Percentiles rank a stretch among this genome's conserved stretches.
Conservation (phyloP, 2,329 filamentous ascomycete species). For the Xylaria sp. region DNA sequence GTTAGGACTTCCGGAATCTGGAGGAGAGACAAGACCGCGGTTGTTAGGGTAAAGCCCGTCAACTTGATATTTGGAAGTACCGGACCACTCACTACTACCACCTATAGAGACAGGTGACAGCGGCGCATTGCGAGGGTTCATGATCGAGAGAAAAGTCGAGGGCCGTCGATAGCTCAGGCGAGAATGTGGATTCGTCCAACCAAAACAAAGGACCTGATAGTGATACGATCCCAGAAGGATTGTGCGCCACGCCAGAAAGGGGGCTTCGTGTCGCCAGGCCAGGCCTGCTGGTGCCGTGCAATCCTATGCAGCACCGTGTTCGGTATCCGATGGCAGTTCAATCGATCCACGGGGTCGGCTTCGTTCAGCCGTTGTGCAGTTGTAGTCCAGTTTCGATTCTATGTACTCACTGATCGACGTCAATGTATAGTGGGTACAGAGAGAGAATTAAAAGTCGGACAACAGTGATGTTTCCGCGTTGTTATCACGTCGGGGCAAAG, state of each 20-base stretch:
- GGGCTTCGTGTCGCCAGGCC: conserved; percentile 33
- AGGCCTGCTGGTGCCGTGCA: conserved; percentile 26
- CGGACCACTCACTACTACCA: conserved; percentile 86
- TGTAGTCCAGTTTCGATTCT: background rate
- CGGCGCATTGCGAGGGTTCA: conserved; percentile 80
- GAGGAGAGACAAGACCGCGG: conserved; percentile 74
- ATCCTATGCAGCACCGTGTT: conserved; percentile 26
- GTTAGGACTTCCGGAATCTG: conserved; percentile 72
- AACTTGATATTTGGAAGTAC: conserved; percentile 73
- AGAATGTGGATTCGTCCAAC: conserved; percentile 35
- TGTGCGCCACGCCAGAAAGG: conserved; percentile 37
- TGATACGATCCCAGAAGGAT: conserved; percentile 34
- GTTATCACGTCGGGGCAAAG: conserved; percentile 2
- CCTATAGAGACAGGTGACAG: conserved; percentile 85
- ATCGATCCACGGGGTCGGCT: conserved; percentile 15
- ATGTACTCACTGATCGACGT: background rate
- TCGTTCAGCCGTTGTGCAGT: conserved; percentile 8
- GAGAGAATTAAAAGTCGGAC: conserved; percentile 1
- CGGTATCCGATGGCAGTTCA: conserved; percentile 25
- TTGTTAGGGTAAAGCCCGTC: conserved; percentile 64
- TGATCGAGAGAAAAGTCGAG: conserved; percentile 55
- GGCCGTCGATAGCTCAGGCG: conserved; percentile 28
- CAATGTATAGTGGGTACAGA: conserved; percentile 8
- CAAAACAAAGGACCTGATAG: conserved; percentile 39
- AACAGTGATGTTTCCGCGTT: conserved; percentile 12